Evolutionary conservation across 2,329 filamentous ascomycete genomes (phyloP), one percentile per base, ranked within the genome.

Genomic region (Zymoseptoria passerinii): DNA sequence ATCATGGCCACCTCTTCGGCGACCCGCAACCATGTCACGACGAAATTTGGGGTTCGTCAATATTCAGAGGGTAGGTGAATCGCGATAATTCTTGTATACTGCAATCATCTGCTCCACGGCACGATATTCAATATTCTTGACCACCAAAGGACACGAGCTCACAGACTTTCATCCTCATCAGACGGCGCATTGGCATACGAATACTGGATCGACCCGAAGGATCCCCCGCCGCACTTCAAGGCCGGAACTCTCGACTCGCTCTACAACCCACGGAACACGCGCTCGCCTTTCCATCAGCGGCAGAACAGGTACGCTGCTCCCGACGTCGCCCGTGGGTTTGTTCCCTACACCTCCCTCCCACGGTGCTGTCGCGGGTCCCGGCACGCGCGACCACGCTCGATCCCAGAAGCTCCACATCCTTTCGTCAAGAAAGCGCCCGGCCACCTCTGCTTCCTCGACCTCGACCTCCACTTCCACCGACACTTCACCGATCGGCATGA

Each of bases 151-250:
- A n/a, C 6, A 4, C 10, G 13, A n/a, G 35, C 35, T 44, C 35
- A 44, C 35, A 44, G 13, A 44, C 13, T n/a, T n/a, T 7, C 35
- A 44, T 44, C 35, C 2, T 16, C n/a, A 13, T 7, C 35, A 44
- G 35, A 44, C 10, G 61, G 61, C 23, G 40, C 54, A 20, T 49
- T 63, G 28, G 52, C 52, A 20, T 56, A 52, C 54, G 61, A 63
- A 53, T 61, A 59, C 50, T 63, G 61, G 61, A 59, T 63, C 27
- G 54, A 35, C n/a, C 57, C 58, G 56, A 54, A 57, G 48, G 58
- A 58, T 52, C 18, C 58, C 29, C 53, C 54, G 27, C 8, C 54
- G 53, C 35, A 58, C 20, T 61, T 63, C 54, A 63, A 59, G 8
- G 59, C 61, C 28, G 61, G 61, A 48, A 57, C 50, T 16, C 59